These are phyloP conservation scores for Macrolepiota albuminosa DNA, from an alignment of 768 basidiomycete genomes.

Conservation along the genomic window DNA sequence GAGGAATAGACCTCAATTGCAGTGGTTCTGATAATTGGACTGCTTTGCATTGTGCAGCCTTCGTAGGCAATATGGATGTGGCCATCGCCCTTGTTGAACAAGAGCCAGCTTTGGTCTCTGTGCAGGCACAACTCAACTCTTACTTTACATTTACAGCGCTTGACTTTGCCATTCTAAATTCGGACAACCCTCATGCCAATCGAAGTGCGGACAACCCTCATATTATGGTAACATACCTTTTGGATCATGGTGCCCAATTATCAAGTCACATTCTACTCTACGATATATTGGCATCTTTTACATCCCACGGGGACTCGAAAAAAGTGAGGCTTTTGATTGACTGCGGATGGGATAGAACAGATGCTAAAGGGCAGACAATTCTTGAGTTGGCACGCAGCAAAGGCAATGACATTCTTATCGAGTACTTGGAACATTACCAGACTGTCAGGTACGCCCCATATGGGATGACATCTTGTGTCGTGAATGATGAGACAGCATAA, in stretches of 20 bases:
- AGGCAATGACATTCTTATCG: background rate
- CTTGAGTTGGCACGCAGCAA: background rate
- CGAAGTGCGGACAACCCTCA: too few relatives aligned
- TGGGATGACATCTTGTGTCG: too few relatives aligned
- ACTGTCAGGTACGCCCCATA: too few relatives aligned
- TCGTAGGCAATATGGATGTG: background rate
- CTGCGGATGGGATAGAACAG: background rate
- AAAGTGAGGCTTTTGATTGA: background rate
- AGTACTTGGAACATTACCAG: too few relatives aligned
- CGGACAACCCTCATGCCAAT: background rate
- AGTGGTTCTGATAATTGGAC: background rate
- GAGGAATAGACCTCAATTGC: background rate
- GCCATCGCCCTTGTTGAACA: background rate
- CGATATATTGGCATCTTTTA: background rate
- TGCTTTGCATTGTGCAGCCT: background rate
- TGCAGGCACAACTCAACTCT: background rate
- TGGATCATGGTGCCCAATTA: background rate
- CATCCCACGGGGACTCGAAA: too few relatives aligned
- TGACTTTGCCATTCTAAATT: background rate
- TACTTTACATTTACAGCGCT: background rate
- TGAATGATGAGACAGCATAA: too few relatives aligned
- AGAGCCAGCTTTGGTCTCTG: background rate
- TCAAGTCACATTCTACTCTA: background rate
- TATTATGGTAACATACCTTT: background rate
- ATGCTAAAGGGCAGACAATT: background rate